These are phyloP conservation scores for Epicoccum nigrum DNA, from an alignment of 2,329 filamentous ascomycete genomes.

Conservation along the genomic window DNA sequence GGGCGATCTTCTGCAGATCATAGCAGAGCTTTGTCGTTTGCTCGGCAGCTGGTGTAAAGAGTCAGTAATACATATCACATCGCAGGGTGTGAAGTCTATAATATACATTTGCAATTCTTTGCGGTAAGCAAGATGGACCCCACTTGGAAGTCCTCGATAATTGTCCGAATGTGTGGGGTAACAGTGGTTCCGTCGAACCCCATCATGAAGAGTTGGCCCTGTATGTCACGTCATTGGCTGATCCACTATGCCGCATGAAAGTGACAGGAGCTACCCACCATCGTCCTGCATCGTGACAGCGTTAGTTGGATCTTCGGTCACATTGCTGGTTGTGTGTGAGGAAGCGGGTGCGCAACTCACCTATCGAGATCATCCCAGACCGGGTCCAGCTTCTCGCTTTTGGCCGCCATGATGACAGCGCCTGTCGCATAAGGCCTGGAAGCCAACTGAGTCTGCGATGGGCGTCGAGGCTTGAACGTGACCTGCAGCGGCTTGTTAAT, in stretches of 20 bases:
- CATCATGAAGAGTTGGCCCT: constrained; percentile 81
- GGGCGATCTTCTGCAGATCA: constrained; percentile 90
- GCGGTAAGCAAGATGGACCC: constrained; percentile 85
- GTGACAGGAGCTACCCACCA: constrained; percentile 45
- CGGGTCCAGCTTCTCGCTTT: constrained; percentile 53
- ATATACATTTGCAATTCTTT: constrained; percentile 80
- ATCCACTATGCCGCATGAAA: constrained; percentile 22
- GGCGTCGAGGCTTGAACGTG: constrained; percentile 41
- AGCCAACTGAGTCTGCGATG: constrained; percentile 33
- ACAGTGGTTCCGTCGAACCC: constrained; percentile 86
- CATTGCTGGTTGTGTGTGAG: constrained; percentile 31
- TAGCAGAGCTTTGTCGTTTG: constrained; percentile 87
- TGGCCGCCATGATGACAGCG: constrained; percentile 61
- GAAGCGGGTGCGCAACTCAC: constrained; percentile 57
- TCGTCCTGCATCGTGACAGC: constrained; percentile 49
- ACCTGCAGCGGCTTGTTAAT: constrained; percentile 41
- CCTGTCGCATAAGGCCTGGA: constrained; percentile 31
- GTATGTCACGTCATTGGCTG: constrained; percentile 55
- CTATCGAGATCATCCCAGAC: constrained; percentile 77
- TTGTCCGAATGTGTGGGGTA: constrained; percentile 78
- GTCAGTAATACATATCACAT: constrained; percentile 27
- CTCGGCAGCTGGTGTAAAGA: constrained; percentile 71
- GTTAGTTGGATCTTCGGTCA: constrained; percentile 43
- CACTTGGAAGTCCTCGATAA: constrained; percentile 84
- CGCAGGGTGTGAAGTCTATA: constrained; percentile 14